These are phyloP conservation scores for Arachis stenosperma DNA, from an alignment of 306 rosid genomes.

Conservation along the genomic window DNA sequence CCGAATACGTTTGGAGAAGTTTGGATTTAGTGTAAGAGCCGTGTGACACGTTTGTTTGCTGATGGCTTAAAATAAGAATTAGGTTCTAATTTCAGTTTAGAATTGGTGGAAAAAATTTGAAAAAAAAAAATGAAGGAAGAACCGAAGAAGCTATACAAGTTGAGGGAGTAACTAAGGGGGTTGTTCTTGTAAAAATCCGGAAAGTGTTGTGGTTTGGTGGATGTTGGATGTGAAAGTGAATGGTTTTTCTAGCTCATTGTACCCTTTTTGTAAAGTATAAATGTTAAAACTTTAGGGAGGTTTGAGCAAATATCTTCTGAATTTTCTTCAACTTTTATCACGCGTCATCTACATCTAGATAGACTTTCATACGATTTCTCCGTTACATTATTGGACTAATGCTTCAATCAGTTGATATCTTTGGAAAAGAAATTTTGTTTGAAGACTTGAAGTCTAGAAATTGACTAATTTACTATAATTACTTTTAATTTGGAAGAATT, in stretches of 20 bases:
- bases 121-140: not conserved
- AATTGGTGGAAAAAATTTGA: not conserved
- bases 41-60: conserved; percentile 9
- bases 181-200: conserved; percentile 36
- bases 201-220: conserved; percentile 1
- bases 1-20: conserved; percentile 4
- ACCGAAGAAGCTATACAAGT: not conserved
- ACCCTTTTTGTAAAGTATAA: conserved; percentile 39
- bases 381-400: no score
- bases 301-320: conserved; percentile 12
- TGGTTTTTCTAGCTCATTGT: conserved; percentile 33
- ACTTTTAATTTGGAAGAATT: no score
- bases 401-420: no score
- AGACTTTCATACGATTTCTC: not conserved
- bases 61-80: conserved; percentile 19
- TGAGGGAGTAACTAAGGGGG: not conserved
- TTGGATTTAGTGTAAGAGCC: conserved; percentile 7
- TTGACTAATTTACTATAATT: no score
- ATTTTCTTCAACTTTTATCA: not conserved
- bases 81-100: conserved; percentile 29
- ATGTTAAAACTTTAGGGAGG: conserved; percentile 13
- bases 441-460: no score
- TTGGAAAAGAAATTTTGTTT: no score
- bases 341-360: not conserved
- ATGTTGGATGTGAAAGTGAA: conserved; percentile 13